phyloP scores from a whole-genome alignment of 129 eudicot species.

The Escallonia herrerae region DNA sequence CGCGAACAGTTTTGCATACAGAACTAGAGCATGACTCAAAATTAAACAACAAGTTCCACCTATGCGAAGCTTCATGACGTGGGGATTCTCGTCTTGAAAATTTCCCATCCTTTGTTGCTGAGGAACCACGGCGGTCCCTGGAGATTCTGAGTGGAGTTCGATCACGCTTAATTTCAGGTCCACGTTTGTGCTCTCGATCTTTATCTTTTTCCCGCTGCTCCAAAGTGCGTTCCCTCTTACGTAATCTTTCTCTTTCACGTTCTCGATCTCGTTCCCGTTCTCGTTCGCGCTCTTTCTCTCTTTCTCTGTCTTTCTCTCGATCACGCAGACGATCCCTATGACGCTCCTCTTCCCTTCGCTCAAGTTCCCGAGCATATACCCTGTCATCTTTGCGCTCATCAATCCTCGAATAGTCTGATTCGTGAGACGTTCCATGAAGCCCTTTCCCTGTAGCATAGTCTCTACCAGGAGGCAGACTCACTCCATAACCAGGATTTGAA shows the following conservation, averaged over 20 bases:
- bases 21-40: constrained; percentile 45
- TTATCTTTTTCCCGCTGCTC: constrained; percentile 52
- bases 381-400: constrained; percentile 72
- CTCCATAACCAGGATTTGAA: constrained; percentile 92
- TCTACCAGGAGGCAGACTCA: constrained; percentile 93
- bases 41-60: constrained; percentile 65
- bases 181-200: constrained; percentile 52
- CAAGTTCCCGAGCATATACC: constrained; percentile 47
- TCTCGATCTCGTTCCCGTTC: constrained; percentile 51
- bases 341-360: constrained; percentile 65
- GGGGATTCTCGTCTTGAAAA: constrained; percentile 73
- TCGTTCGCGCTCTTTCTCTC: constrained; percentile 27
- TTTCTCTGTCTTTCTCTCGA: constrained; percentile 58
- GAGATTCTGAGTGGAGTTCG: constrained; percentile 64
- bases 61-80: constrained; percentile 65
- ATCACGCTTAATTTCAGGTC: constrained; percentile 46
- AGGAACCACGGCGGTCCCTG: constrained; percentile 63
- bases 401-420: constrained; percentile 57
- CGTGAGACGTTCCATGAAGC: constrained; percentile 51
- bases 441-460: constrained; percentile 83
- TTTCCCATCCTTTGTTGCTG: constrained; percentile 45
- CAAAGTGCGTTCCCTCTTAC: constrained; percentile 43
- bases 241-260: constrained; percentile 60
- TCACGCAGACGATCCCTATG: constrained; percentile 56
- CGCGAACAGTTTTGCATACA: constrained; percentile 45